Conservation (phyloP, 257 asterid genomes). For the Solanum tarapatanum region DNA sequence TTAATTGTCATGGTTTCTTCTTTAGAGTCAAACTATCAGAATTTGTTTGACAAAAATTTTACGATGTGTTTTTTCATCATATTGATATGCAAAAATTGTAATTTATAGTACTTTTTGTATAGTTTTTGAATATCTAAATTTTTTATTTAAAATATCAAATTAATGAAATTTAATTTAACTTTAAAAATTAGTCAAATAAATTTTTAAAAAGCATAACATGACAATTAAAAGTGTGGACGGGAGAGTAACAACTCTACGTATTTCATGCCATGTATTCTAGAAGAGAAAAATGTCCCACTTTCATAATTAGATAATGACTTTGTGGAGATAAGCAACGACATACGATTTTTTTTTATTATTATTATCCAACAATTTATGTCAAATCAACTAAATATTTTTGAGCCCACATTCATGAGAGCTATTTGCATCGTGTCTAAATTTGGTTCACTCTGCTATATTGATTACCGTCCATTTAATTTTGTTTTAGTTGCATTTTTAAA, state of each 20-base stretch:
- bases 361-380: neutral
- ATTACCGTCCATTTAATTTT: neutral
- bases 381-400: neutral
- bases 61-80: no score
- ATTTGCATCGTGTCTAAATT: neutral
- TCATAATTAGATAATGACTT: neutral
- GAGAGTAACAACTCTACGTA: neutral
- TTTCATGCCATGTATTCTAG: neutral
- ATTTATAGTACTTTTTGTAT: no score
- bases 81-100: no score
- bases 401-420: neutral
- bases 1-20: no score
- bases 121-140: no score
- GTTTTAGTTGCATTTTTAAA: neutral
- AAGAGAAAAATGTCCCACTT: neutral
- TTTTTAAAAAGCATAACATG: no score
- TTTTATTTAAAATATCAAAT: no score
- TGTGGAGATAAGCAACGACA: neutral
- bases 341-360: neutral
- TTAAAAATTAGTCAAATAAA: no score
- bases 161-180: no score
- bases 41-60: no score
- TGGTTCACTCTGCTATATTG: neutral
- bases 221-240: no score
- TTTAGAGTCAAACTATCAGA: no score